Evolutionary conservation across 1,284 basidiomycete genomes (phyloP).

Genomic region (Heterobasidion occidentale): DNA sequence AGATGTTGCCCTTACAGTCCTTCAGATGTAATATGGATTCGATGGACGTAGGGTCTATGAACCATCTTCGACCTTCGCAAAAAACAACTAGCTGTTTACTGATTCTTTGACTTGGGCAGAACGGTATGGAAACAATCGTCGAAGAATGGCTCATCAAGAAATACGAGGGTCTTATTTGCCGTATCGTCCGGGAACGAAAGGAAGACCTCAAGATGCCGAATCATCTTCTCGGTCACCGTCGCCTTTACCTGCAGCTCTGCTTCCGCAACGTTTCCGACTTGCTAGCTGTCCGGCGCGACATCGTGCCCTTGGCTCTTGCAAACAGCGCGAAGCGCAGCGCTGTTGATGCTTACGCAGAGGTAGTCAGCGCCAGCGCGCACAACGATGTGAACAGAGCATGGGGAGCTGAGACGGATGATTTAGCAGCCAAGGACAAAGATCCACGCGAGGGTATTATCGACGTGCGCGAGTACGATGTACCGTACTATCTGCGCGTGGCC

Average conservation of each 20-base stretch:
- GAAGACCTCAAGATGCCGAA: constrained; percentile 96
- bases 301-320: constrained; percentile 83
- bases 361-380: constrained; percentile 74
- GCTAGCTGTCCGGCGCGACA: constrained; percentile 79
- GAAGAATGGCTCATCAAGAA: constrained; percentile 96
- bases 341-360: constrained; percentile 96
- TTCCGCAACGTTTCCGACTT: constrained; percentile 95
- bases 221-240: constrained; percentile 88
- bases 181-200: constrained; percentile 78
- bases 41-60: no score
- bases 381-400: constrained; percentile 62
- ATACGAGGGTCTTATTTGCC: constrained; percentile 82
- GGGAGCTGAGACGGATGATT: constrained; percentile 43
- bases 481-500: constrained; percentile 95
- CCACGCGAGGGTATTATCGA: constrained; percentile 91
- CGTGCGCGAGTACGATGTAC: constrained; percentile 94
- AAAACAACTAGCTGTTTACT: not conserved
- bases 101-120: constrained; percentile 31
- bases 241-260: constrained; percentile 82
- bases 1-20: not conserved
- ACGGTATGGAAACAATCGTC: constrained; percentile 82
- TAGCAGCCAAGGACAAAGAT: constrained; percentile 56
- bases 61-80: not conserved
- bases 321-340: constrained; percentile 94
- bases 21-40: no score